A percentile compares a stretch with the other conserved stretches of the same genome.
Conservation (phyloP, 257 asterid genomes). For the Gentiana macrophylla region DNA sequence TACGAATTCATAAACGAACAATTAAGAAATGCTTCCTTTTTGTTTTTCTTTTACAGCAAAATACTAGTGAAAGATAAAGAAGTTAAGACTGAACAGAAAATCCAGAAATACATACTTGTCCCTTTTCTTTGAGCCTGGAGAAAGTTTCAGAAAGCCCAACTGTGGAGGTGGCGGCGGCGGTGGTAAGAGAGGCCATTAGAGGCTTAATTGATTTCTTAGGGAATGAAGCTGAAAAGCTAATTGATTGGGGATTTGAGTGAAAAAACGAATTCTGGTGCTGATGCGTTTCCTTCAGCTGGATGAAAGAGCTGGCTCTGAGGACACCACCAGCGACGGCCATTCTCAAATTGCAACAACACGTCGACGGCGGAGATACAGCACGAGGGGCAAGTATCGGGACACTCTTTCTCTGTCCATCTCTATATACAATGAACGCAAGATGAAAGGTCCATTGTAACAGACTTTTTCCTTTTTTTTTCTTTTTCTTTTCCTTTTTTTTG, state of each 20-base stretch:
- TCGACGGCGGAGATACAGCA: no score
- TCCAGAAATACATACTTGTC: conserved; percentile 39
- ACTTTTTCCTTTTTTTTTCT: no score
- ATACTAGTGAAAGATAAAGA: no score
- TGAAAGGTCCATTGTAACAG: no score
- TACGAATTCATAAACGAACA: no score
- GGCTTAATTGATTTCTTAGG: conserved; percentile 14
- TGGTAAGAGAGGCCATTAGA: conserved; percentile 42
- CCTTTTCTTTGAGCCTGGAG: conserved; percentile 42
- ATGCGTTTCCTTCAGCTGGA: conserved; percentile 20
- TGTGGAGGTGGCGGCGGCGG: conserved; percentile 18
- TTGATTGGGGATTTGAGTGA: conserved; percentile 5
- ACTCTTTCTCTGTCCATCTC: no score
- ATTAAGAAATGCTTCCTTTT: no score
- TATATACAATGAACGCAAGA: no score
- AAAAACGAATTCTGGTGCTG: conserved; percentile 16
- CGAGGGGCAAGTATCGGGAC: no score
- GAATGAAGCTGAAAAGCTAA: conserved; percentile 13
- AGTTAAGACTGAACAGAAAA: neutral
- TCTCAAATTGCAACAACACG: no score
- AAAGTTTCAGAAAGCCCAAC: conserved; percentile 62
- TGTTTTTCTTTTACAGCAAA: no score
- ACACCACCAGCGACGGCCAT: conserved; percentile 19
- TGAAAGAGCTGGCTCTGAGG: conserved; percentile 26
- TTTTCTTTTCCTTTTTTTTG: no score